Evolutionary conservation across 1,284 basidiomycete genomes (phyloP).

Genomic region (Rhizoctonia solani): DNA sequence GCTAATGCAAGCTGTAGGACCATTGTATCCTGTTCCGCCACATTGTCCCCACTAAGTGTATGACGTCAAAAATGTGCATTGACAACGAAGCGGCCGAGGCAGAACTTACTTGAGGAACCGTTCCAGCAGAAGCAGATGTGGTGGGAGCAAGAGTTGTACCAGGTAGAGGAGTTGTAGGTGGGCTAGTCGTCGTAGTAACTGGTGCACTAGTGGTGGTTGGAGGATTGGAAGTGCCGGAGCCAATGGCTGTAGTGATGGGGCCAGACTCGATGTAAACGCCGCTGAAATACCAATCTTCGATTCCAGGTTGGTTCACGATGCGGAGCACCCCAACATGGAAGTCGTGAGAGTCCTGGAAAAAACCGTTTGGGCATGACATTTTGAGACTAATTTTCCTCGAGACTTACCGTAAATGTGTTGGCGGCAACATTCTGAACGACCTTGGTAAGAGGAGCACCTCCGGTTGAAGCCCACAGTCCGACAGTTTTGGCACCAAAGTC

Average conservation of each 20-base stretch:
- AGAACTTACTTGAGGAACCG: constrained; percentile 30
- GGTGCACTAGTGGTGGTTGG: not conserved
- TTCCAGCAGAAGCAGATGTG: constrained; percentile 22
- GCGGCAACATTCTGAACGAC: constrained; percentile 57
- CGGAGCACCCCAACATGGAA: constrained; percentile 67
- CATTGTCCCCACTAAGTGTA: constrained; percentile 4
- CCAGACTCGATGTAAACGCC: constrained; percentile 63
- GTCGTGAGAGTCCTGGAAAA: constrained; percentile 56
- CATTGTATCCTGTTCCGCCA: constrained; percentile 36
- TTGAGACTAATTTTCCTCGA: not conserved
- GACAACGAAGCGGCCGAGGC: too few species aligned
- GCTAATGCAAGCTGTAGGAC: constrained; percentile 35
- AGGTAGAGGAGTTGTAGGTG: constrained; percentile 29
- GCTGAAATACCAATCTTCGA: constrained; percentile 64
- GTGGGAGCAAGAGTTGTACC: too few species aligned
- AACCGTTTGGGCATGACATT: not conserved
- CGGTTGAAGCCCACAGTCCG: constrained; percentile 63
- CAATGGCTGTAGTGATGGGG: constrained; percentile 54
- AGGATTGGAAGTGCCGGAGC: constrained; percentile 21
- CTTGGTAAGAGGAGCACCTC: constrained; percentile 53
- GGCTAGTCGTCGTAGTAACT: constrained; percentile 5
- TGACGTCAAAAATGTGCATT: not conserved
- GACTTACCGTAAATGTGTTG: constrained; percentile 52
- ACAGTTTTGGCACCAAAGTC: constrained; percentile 60
- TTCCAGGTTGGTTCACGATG: constrained; percentile 48